A percentile compares a stretch with the other conserved stretches of the same genome.
Evolutionary conservation across 805 yeast genomes (phyloP).

Genomic region (Saturnispora saitoi): DNA sequence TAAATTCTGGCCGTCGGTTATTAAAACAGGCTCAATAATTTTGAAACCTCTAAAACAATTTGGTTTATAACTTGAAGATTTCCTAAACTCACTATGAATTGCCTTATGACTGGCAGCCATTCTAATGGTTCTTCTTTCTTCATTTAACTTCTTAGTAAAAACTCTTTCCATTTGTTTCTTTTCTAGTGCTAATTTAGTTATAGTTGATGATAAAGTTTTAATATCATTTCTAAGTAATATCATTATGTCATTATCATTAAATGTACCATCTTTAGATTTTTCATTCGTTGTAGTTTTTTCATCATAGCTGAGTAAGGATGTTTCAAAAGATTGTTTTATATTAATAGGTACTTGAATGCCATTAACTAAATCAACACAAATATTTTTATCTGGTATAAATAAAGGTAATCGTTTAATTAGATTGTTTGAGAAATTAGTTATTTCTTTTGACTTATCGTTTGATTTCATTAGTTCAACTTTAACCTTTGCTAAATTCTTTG

Average conservation of each 20-base stretch:
- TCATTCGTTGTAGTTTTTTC: neutral
- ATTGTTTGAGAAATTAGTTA: neutral
- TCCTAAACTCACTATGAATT: slow-evolving; percentile 13
- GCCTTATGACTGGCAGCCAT: slow-evolving; percentile 12
- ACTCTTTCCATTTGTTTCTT: slow-evolving; percentile 19
- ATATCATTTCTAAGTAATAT: slow-evolving; percentile 26
- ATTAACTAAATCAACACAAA: slow-evolving; percentile 2
- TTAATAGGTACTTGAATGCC: slow-evolving; percentile 7
- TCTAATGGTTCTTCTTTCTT: slow-evolving; percentile 21
- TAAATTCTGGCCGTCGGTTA: slow-evolving; percentile 3
- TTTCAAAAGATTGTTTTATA: slow-evolving; percentile 4
- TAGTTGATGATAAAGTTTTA: slow-evolving; percentile 16
- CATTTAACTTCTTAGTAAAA: slow-evolving; percentile 17
- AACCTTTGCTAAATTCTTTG: slow-evolving; percentile 9
- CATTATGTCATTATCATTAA: slow-evolving; percentile 23
- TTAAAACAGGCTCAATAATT: slow-evolving; percentile 3
- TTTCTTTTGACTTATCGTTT: slow-evolving; percentile 3
- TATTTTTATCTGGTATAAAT: slow-evolving; percentile 7
- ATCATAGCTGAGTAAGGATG: slow-evolving; percentile 7
- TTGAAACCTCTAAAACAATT: slow-evolving; percentile 10
- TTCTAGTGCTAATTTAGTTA: slow-evolving; percentile 16
- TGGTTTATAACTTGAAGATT: slow-evolving; percentile 2
- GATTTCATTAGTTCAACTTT: slow-evolving; percentile 7
- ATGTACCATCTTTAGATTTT: slow-evolving; percentile 13
- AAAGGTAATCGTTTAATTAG: slow-evolving; percentile 12